A percentile compares a stretch with the other conserved stretches of the same genome.
phyloP scores from a whole-genome alignment of 441 rosid genomes.

The Pelargonium cotyledonis region DNA sequence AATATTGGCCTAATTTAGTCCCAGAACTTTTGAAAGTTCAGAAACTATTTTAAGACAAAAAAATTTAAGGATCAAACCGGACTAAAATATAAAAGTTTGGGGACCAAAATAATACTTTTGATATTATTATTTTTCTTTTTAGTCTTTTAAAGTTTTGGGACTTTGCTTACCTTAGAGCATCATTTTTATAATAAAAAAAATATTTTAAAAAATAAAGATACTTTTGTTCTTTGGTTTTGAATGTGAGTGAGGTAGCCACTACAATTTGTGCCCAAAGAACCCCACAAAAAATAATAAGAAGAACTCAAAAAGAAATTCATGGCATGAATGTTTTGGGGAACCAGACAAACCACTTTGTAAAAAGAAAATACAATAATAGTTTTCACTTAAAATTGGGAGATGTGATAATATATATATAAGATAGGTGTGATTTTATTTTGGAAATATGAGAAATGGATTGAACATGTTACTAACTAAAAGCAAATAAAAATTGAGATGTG shows the following conservation, averaged over 20 bases:
- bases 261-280: not conserved
- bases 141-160: not conserved
- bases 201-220: not conserved
- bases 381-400: not conserved
- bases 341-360: not conserved
- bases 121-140: not conserved
- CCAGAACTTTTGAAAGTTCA: too few relatives aligned
- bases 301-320: not conserved
- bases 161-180: not conserved
- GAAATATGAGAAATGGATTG: too few relatives aligned
- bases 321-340: not conserved
- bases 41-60: too few relatives aligned
- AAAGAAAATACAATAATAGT: too few relatives aligned
- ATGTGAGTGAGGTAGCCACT: constrained; percentile 5
- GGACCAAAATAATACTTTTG: too few relatives aligned
- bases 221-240: constrained; percentile 6
- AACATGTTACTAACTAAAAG: too few relatives aligned
- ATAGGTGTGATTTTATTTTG: not conserved
- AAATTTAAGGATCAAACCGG: too few relatives aligned
- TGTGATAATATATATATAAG: not conserved
- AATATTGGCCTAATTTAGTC: too few relatives aligned
- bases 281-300: not conserved
- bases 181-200: not conserved
- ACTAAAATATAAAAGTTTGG: too few relatives aligned
- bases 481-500: too few relatives aligned